phyloP scores from a whole-genome alignment of 2,329 filamentous ascomycete genomes.

The Talaromyces funiculosus region DNA sequence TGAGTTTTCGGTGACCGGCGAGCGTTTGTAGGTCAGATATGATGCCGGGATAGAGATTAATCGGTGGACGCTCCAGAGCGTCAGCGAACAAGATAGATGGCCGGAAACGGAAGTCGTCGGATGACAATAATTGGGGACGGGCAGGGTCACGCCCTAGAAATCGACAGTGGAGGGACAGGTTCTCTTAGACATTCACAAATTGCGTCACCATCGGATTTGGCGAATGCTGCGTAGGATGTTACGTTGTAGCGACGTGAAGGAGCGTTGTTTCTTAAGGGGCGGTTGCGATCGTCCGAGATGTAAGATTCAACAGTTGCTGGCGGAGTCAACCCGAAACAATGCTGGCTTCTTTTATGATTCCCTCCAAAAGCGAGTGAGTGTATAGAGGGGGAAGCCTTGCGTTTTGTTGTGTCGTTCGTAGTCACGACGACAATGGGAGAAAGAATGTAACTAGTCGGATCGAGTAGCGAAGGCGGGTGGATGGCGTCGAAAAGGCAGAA shows the following conservation, averaged over 20 bases:
- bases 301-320: not conserved
- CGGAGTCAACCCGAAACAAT: not conserved
- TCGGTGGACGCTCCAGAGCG: slow-evolving; percentile 9
- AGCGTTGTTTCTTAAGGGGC: not conserved
- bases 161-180: slow-evolving; percentile 1
- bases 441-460: slow-evolving; percentile 16
- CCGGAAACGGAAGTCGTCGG: slow-evolving; percentile 12
- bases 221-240: slow-evolving; percentile 5
- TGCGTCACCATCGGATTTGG: slow-evolving; percentile 9
- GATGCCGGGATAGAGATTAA: not conserved
- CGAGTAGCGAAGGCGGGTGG: not conserved
- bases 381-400: not conserved
- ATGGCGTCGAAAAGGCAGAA: not conserved
- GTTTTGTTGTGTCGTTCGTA: not conserved
- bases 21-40: not conserved
- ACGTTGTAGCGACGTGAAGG: not conserved
- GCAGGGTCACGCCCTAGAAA: slow-evolving; percentile 1
- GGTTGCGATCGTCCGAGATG: not conserved
- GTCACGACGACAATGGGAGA: slow-evolving; percentile 6
- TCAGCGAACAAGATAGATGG: not conserved
- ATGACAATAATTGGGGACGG: not conserved
- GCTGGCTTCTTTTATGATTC: not conserved
- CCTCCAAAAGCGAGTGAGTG: not conserved
- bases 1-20: not conserved
- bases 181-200: slow-evolving; percentile 1